Conservation (phyloP, 345 rosid species). For the Draba incana region DNA sequence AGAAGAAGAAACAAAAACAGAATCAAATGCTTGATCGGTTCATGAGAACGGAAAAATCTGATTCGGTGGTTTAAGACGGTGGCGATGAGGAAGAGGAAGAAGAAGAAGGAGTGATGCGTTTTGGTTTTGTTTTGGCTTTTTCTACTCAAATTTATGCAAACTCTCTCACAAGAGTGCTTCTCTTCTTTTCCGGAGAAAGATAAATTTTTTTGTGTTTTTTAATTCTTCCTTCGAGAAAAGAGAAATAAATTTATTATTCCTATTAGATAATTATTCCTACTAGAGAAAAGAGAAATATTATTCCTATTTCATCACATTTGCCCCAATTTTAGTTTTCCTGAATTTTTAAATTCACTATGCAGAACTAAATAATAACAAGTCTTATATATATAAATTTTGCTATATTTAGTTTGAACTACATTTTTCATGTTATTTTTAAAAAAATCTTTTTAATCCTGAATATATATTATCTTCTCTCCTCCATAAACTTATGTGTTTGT, state of each 20-base stretch:
- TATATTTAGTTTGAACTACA: no score
- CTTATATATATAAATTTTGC: no score
- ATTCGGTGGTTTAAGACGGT: constrained; percentile 25
- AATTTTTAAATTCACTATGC: no score
- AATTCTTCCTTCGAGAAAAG: not conserved
- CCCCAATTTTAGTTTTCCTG: no score
- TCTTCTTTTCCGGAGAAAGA: constrained; percentile 17
- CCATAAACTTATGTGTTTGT: not conserved
- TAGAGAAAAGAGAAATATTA: not conserved
- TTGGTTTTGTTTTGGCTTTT: constrained; percentile 25
- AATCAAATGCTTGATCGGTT: constrained; percentile 15
- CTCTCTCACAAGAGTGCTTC: constrained; percentile 39
- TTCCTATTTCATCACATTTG: not conserved
- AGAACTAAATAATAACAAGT: no score
- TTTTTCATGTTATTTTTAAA: no score
- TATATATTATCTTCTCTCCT: no score
- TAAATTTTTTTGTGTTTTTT: not conserved
- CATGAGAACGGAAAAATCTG: not conserved
- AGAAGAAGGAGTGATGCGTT: constrained; percentile 38
- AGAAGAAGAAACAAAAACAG: no score
- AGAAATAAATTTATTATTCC: not conserved
- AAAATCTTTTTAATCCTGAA: no score
- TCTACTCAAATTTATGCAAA: constrained; percentile 28
- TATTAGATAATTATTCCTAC: not conserved
- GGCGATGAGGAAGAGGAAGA: constrained; percentile 26